phyloP scores from a whole-genome alignment of 2,329 filamentous ascomycete species.

The Corniculantispora saksenae region DNA sequence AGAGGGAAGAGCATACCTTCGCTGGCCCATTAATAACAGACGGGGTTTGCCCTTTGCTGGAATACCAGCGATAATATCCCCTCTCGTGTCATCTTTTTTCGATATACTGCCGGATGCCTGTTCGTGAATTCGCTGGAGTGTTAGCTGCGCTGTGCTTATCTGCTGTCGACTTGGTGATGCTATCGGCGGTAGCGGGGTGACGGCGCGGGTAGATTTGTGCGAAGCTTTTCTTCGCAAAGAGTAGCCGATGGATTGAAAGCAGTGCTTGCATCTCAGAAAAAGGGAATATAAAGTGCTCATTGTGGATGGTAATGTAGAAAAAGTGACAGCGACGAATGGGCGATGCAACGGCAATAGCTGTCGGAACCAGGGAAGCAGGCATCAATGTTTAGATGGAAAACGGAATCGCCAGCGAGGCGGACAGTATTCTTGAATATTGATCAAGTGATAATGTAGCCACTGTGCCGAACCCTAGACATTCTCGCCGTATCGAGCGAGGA shows the following conservation, averaged over 20 bases:
- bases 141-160: conserved; percentile 60
- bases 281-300: conserved; percentile 1
- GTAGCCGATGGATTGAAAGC: background rate
- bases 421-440: background rate
- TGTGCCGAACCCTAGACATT: conserved; percentile 3
- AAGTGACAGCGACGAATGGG: background rate
- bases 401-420: background rate
- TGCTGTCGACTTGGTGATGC: background rate
- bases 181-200: background rate
- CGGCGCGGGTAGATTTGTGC: background rate
- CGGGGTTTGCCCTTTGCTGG: conserved; percentile 73
- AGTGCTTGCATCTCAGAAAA: conserved; percentile 13
- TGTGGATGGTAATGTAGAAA: background rate
- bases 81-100: conserved; percentile 49
- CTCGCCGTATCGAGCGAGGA: conserved; percentile 1
- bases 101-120: conserved; percentile 58
- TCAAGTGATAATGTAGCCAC: background rate
- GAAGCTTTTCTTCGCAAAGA: background rate
- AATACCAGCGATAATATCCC: conserved; percentile 45
- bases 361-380: background rate
- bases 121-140: conserved; percentile 61
- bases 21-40: conserved; percentile 90
- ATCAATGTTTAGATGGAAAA: background rate
- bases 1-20: conserved; percentile 60
- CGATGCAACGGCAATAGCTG: background rate